phyloP scores from a whole-genome alignment of 2,329 filamentous ascomycete genomes.

The Ramularia endophylla region DNA sequence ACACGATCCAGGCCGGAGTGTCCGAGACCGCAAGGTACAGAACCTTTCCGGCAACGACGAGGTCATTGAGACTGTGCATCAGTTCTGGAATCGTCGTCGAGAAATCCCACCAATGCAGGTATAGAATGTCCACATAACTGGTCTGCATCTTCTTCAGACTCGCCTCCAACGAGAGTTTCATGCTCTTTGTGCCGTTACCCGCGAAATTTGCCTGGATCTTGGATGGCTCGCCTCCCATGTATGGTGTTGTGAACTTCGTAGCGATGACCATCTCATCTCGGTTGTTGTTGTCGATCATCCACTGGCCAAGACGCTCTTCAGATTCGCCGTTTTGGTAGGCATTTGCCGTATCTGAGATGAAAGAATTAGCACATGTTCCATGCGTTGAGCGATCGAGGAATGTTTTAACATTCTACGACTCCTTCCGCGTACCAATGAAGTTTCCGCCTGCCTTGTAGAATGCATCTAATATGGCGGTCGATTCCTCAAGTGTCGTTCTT shows the following conservation, averaged over 20 bases:
- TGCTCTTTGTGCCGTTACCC: constrained; percentile 58
- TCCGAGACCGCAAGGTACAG: constrained; percentile 63
- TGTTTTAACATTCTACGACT: no score
- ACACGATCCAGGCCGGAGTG: constrained; percentile 56
- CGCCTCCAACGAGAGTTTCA: constrained; percentile 44
- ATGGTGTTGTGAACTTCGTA: constrained; percentile 35
- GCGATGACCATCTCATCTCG: constrained; percentile 61
- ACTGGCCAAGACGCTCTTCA: constrained; percentile 29
- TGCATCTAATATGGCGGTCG: constrained; percentile 28
- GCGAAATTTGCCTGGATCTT: constrained; percentile 43
- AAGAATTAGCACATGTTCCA: no score
- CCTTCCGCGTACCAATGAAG: constrained; percentile 27
- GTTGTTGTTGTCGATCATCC: constrained; percentile 31
- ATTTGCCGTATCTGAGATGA: constrained; percentile 39
- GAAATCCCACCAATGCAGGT: constrained; percentile 33
- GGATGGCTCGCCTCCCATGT: constrained; percentile 21
- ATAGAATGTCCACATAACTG: constrained; percentile 58
- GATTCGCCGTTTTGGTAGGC: constrained; percentile 31
- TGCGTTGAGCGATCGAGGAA: no score
- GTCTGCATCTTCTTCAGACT: constrained; percentile 52
- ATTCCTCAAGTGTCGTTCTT: constrained; percentile 38
- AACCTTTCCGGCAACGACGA: constrained; percentile 57
- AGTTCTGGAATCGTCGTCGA: constrained; percentile 52
- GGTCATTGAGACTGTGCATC: constrained; percentile 59
- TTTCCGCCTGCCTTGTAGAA: constrained; percentile 33